Conservation (phyloP, 1,284 basidiomycete species). For the Boletus sp. region DNA sequence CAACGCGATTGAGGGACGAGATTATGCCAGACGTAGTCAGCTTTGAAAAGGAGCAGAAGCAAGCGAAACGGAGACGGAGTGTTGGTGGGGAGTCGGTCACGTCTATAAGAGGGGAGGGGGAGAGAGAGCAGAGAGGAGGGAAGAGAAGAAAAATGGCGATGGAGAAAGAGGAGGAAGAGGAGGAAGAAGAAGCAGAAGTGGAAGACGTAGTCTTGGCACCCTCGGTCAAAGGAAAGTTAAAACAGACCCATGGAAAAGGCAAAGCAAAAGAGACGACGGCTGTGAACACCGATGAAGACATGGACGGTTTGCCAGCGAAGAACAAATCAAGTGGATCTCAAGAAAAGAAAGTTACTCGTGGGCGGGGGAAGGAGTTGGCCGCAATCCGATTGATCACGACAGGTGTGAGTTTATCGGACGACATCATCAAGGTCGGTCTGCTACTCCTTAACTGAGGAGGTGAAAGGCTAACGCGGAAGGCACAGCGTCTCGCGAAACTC, state of each 20-base stretch:
- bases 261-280: conserved; percentile 19
- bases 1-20: conserved; percentile 54
- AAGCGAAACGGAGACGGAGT: conserved; percentile 30
- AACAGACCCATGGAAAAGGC: conserved; percentile 25
- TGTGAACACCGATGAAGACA: conserved; percentile 11
- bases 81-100: conserved; percentile 16
- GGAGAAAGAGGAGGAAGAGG: conserved; percentile 26
- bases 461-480: background rate
- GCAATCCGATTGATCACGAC: conserved; percentile 57
- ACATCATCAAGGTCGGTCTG: conserved; percentile 48
- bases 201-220: conserved; percentile 24
- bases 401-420: conserved; percentile 50
- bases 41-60: conserved; percentile 63
- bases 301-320: conserved; percentile 12
- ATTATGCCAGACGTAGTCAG: conserved; percentile 73
- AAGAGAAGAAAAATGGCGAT: conserved; percentile 26
- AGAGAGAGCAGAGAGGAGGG: conserved; percentile 8
- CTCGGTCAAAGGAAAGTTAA: conserved; percentile 33
- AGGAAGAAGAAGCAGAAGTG: conserved; percentile 30
- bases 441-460: background rate
- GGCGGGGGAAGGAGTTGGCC: conserved; percentile 6
- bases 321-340: conserved; percentile 4
- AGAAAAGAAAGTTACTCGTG: conserved; percentile 13
- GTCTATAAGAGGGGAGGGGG: conserved; percentile 13
- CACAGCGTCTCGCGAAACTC: conserved; percentile 55